These are phyloP conservation scores for Phylloporus gajari DNA, from an alignment of 1,284 basidiomycete species.

Conservation along the genomic window DNA sequence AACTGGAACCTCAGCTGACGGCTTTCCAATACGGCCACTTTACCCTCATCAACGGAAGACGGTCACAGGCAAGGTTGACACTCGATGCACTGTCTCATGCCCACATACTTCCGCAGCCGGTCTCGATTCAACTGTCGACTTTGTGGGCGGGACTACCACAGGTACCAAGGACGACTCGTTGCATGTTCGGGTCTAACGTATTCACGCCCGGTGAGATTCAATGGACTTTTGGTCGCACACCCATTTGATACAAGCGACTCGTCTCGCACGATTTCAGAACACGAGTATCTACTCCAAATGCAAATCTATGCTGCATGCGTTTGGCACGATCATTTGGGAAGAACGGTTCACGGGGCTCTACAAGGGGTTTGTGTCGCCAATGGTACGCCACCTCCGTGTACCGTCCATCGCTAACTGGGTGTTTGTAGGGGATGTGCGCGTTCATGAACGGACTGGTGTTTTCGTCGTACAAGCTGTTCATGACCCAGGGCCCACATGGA, in stretches of 20 bases:
- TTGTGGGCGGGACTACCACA: slow-evolving; percentile 80
- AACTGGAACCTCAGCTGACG: neutral
- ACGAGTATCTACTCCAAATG: slow-evolving; percentile 59
- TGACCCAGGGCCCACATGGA: slow-evolving; percentile 69
- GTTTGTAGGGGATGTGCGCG: slow-evolving; percentile 65
- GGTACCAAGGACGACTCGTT: neutral
- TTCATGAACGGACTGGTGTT: slow-evolving; percentile 70
- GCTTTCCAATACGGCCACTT: neutral
- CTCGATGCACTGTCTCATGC: neutral
- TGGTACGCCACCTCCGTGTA: slow-evolving; percentile 57
- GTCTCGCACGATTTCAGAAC: slow-evolving; percentile 61
- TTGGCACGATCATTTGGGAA: slow-evolving; percentile 72
- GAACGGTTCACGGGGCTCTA: slow-evolving; percentile 74
- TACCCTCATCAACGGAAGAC: neutral
- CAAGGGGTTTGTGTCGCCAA: slow-evolving; percentile 77
- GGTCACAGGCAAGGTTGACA: neutral
- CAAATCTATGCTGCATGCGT: slow-evolving; percentile 67
- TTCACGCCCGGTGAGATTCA: neutral
- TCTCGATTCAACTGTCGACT: slow-evolving; percentile 64
- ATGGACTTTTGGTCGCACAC: slow-evolving; percentile 3
- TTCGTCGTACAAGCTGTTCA: slow-evolving; percentile 75
- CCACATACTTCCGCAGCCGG: neutral
- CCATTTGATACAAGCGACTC: slow-evolving; percentile 72
- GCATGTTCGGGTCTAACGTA: neutral
- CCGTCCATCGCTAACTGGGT: neutral